Conservation (phyloP, 345 rosid species). For the Abelmoschus esculentus region DNA sequence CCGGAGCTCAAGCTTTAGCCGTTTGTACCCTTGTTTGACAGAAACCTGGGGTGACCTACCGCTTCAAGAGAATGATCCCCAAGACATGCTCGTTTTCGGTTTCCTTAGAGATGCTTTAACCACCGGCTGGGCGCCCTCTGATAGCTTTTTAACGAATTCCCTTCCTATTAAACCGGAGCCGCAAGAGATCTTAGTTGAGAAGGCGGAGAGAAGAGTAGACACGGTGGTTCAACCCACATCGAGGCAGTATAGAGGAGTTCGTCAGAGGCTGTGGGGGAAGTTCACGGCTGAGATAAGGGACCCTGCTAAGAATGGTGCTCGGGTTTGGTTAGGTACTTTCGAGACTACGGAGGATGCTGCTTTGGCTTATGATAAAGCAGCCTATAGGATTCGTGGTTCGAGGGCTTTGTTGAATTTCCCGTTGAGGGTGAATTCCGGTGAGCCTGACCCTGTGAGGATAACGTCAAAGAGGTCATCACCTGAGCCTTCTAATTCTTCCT, state of each 20-base stretch:
- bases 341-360: no score
- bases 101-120: constrained; percentile 66
- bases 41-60: constrained; percentile 96
- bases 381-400: constrained; percentile 26
- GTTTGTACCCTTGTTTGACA: constrained; percentile 62
- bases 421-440: no score
- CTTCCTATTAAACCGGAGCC: constrained; percentile 35
- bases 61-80: constrained; percentile 62
- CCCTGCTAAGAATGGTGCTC: constrained; percentile 93
- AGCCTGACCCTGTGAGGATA: no score
- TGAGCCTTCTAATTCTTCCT: no score
- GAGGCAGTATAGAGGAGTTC: constrained; percentile 87
- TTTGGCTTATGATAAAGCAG: no score
- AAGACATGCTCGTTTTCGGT: constrained; percentile 73
- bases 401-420: constrained; percentile 44
- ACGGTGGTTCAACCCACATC: constrained; percentile 34
- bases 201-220: background rate
- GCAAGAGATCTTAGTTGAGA: constrained; percentile 14
- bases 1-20: constrained; percentile 58
- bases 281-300: constrained; percentile 97
- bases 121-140: constrained; percentile 69
- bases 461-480: no score
- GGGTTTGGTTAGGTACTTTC: constrained; percentile 9
- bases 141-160: constrained; percentile 14
- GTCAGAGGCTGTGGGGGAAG: constrained; percentile 98